These are phyloP conservation scores for Aspergillus uvarum DNA, from an alignment of 2,329 filamentous ascomycete genomes.

Conservation along the genomic window DNA sequence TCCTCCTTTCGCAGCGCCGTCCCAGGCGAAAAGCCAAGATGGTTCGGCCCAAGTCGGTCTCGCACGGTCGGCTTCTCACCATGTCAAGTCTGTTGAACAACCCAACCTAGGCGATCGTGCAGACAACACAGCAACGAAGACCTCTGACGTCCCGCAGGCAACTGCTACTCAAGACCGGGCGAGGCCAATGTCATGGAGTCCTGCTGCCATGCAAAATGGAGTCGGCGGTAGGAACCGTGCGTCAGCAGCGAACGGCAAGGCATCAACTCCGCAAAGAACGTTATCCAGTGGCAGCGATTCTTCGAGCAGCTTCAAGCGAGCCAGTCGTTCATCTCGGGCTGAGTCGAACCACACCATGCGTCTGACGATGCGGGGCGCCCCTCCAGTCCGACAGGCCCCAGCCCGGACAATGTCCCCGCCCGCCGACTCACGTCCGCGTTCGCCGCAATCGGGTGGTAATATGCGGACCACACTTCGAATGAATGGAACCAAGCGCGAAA, in stretches of 20 bases:
- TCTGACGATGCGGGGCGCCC: slow-evolving; percentile 66
- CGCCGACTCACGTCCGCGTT: slow-evolving; percentile 52
- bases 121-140: slow-evolving; percentile 15
- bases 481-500: slow-evolving; percentile 46
- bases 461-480: slow-evolving; percentile 52
- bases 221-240: slow-evolving; percentile 10
- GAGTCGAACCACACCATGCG: slow-evolving; percentile 62
- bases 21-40: neutral
- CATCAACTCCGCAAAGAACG: slow-evolving; percentile 48
- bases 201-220: slow-evolving; percentile 19
- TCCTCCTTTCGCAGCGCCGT: slow-evolving; percentile 14
- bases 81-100: slow-evolving; percentile 16
- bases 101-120: slow-evolving; percentile 20
- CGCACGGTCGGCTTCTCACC: slow-evolving; percentile 10
- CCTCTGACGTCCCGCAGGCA: slow-evolving; percentile 1
- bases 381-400: slow-evolving; percentile 37
- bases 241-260: slow-evolving; percentile 9
- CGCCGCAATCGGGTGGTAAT: slow-evolving; percentile 41
- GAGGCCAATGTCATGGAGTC: slow-evolving; percentile 26
- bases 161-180: slow-evolving; percentile 14
- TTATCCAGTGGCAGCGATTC: slow-evolving; percentile 67
- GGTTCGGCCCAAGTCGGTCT: neutral
- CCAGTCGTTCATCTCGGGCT: slow-evolving; percentile 49
- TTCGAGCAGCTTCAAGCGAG: slow-evolving; percentile 75
- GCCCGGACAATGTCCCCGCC: slow-evolving; percentile 59